A percentile compares a stretch with the other conserved stretches of the same genome.
Evolutionary conservation across 805 yeast species (phyloP).

Genomic region (Kodamaea nitidulidarum): DNA sequence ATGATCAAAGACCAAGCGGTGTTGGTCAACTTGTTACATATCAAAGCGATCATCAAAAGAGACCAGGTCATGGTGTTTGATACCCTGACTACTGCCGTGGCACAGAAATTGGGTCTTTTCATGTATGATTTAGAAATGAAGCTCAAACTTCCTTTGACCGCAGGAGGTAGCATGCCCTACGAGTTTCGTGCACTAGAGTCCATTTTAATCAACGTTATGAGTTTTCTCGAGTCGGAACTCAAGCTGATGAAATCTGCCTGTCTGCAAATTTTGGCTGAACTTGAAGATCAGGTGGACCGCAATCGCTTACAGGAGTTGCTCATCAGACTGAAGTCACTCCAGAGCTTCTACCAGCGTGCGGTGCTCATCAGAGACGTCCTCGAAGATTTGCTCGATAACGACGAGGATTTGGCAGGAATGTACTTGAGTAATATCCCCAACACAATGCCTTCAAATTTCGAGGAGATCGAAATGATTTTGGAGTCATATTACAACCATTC

Average conservation of each 20-base stretch:
- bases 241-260: slow-evolving; percentile 54
- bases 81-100: slow-evolving; percentile 61
- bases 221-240: slow-evolving; percentile 72
- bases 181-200: slow-evolving; percentile 84
- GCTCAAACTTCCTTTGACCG: slow-evolving; percentile 37
- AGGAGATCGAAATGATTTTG: slow-evolving; percentile 80
- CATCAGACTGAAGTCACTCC: slow-evolving; percentile 65
- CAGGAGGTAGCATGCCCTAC: slow-evolving; percentile 35
- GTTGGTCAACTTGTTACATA: slow-evolving; percentile 76
- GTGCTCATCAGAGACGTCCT: slow-evolving; percentile 72
- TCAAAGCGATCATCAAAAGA: slow-evolving; percentile 81
- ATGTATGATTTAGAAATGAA: slow-evolving; percentile 82
- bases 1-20: slow-evolving; percentile 73
- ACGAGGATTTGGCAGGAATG: slow-evolving; percentile 80
- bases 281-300: slow-evolving; percentile 79
- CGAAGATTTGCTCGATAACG: slow-evolving; percentile 81
- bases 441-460: slow-evolving; percentile 39
- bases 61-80: slow-evolving; percentile 84
- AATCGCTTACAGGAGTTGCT: slow-evolving; percentile 68
- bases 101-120: slow-evolving; percentile 66
- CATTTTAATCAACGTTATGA: slow-evolving; percentile 75
- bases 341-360: slow-evolving; percentile 72
- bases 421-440: slow-evolving; percentile 50
- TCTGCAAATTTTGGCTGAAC: slow-evolving; percentile 59
- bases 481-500: slow-evolving; percentile 89